Evolutionary conservation across 495 filamentous ascomycete species (phyloP).

Genomic region (Xylaria scruposa): DNA sequence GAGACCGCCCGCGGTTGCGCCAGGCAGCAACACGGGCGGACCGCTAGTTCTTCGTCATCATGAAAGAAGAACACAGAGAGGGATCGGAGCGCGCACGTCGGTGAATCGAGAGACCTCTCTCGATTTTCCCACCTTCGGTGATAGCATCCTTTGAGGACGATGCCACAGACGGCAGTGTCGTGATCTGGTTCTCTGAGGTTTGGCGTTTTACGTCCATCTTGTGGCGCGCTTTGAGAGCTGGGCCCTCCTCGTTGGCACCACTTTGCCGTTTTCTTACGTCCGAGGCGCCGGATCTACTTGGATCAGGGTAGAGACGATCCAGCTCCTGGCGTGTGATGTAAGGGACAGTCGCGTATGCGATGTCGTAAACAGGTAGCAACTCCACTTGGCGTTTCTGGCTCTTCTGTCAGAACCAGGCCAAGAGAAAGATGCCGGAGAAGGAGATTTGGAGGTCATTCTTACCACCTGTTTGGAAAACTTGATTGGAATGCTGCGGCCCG

Average conservation of each 20-base stretch:
- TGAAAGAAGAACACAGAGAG: not conserved
- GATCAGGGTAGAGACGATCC: not conserved
- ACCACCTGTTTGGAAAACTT: constrained; percentile 34
- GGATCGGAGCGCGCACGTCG: not conserved
- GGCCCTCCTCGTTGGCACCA: not conserved
- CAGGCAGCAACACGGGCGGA: not conserved
- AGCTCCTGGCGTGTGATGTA: not conserved
- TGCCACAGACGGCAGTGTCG: not conserved
- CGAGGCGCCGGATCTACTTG: not conserved
- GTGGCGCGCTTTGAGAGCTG: not conserved
- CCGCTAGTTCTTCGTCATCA: not conserved
- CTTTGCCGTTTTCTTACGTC: not conserved
- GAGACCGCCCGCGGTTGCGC: not conserved
- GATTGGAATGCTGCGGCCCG: constrained; percentile 29
- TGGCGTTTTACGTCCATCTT: not conserved
- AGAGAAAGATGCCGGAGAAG: not conserved
- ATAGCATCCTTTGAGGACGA: not conserved
- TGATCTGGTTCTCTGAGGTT: not conserved
- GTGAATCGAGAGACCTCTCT: not conserved
- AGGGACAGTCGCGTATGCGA: not conserved
- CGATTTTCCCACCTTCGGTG: not conserved
- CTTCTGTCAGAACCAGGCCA: not conserved
- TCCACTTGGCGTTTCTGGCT: not conserved
- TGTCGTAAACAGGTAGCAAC: not conserved
- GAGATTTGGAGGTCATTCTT: constrained; percentile 12